Conservation (phyloP, 306 rosid genomes). For the Arachis stenosperma region DNA sequence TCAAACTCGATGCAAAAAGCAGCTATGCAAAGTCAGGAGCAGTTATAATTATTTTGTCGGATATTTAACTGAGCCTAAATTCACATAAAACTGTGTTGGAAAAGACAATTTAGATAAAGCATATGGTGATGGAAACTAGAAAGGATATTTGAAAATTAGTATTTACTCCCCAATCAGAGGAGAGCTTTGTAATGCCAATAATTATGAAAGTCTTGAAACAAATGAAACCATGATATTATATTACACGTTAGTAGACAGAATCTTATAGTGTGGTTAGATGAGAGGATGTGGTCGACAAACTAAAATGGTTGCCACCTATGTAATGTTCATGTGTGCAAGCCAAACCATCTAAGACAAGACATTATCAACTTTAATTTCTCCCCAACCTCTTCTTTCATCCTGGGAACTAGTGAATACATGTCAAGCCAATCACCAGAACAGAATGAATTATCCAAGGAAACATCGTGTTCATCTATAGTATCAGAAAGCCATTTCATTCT, state of each 20-base stretch:
- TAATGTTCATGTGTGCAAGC: constrained; percentile 7
- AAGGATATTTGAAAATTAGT: neutral
- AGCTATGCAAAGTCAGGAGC: neutral
- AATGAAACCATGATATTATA: neutral
- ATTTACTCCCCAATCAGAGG: constrained; percentile 10
- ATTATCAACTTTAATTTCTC: constrained; percentile 23
- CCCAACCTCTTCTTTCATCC: neutral
- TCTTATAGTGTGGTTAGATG: constrained; percentile 11
- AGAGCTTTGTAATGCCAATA: neutral
- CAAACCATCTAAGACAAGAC: neutral
- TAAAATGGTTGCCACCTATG: constrained; percentile 22
- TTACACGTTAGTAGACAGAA: constrained; percentile 1
- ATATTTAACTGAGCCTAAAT: neutral
- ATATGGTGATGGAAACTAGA: neutral
- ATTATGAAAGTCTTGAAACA: neutral
- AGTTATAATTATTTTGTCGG: neutral
- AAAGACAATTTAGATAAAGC: neutral
- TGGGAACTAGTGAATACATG: neutral
- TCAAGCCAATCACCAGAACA: neutral
- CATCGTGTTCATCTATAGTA: neutral
- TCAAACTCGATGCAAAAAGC: constrained; percentile 5
- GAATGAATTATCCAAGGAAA: neutral
- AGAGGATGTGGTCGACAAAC: constrained; percentile 4
- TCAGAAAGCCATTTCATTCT: constrained; percentile 12
- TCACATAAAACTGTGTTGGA: no score